Percentiles rank a stretch among this genome's conserved stretches.
phyloP scores from a whole-genome alignment of 176 grass and related monocot species.

The Eragrostis curvula region DNA sequence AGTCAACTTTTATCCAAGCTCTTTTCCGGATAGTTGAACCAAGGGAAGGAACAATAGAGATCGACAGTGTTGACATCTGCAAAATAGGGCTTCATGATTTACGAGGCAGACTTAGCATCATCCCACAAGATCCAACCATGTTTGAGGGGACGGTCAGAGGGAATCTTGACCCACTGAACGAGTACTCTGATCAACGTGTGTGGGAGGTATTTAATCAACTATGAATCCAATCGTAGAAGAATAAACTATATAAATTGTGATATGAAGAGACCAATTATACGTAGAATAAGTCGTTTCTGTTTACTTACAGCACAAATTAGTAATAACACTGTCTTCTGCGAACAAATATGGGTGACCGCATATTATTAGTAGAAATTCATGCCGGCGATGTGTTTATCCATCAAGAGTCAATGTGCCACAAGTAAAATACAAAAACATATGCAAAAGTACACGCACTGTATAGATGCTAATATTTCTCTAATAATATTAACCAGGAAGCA shows the following conservation, averaged over 20 bases:
- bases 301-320: background rate
- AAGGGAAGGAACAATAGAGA: slow-evolving; percentile 77
- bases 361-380: slow-evolving; percentile 5
- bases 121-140: slow-evolving; percentile 95
- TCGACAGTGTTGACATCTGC: slow-evolving; percentile 83
- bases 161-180: slow-evolving; percentile 90
- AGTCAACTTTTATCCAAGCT: slow-evolving; percentile 91
- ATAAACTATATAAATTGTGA: background rate
- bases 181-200: slow-evolving; percentile 70
- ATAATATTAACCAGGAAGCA: background rate
- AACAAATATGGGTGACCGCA: background rate
- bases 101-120: slow-evolving; percentile 86
- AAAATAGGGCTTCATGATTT: slow-evolving; percentile 93
- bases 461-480: background rate
- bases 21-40: slow-evolving; percentile 90
- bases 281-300: background rate
- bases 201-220: slow-evolving; percentile 75
- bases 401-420: background rate
- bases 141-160: slow-evolving; percentile 87
- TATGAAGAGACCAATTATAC: background rate
- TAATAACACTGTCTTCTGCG: background rate
- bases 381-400: background rate
- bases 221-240: slow-evolving; percentile 13
- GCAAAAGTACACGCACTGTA: background rate
- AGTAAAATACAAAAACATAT: slow-evolving; percentile 3